Conservation (phyloP, 805 yeast species). For the Candida glaebosa region DNA sequence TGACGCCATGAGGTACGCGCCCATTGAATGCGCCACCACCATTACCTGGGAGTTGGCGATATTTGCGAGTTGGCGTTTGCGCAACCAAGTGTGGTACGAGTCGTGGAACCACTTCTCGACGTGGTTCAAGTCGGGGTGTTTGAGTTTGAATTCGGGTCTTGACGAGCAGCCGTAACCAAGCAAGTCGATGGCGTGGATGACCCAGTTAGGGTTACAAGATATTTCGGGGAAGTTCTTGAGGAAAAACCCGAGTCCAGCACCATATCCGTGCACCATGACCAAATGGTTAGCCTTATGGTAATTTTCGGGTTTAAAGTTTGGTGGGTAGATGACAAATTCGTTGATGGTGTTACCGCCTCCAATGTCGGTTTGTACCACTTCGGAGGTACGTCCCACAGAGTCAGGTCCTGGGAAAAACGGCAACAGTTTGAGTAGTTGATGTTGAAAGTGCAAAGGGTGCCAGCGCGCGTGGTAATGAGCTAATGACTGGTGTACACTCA, state of each 20-base stretch:
- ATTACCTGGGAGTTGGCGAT: slow-evolving; percentile 42
- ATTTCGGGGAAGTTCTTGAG: slow-evolving; percentile 36
- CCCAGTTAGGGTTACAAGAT: slow-evolving; percentile 46
- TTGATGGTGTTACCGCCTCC: slow-evolving; percentile 29
- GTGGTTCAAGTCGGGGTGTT: slow-evolving; percentile 37
- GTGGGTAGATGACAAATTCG: slow-evolving; percentile 40
- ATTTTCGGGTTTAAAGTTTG: slow-evolving; percentile 16
- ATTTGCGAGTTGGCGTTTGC: slow-evolving; percentile 37
- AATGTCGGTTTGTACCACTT: slow-evolving; percentile 29
- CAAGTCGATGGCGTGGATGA: slow-evolving; percentile 81
- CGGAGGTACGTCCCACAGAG: slow-evolving; percentile 23
- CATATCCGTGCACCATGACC: slow-evolving; percentile 45
- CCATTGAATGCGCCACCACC: slow-evolving; percentile 85
- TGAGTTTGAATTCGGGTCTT: slow-evolving; percentile 62
- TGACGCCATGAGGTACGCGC: slow-evolving; percentile 75
- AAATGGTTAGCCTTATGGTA: slow-evolving; percentile 28
- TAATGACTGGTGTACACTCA: slow-evolving; percentile 48
- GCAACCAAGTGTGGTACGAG: slow-evolving; percentile 63
- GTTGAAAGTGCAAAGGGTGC: slow-evolving; percentile 43
- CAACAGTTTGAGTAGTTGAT: slow-evolving; percentile 40
- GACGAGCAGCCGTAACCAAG: slow-evolving; percentile 90
- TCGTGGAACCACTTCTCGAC: slow-evolving; percentile 66
- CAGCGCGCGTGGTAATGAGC: slow-evolving; percentile 45
- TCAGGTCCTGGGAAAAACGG: slow-evolving; percentile 44
- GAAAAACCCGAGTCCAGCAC: slow-evolving; percentile 43